A percentile compares a stretch with the other conserved stretches of the same genome.
phyloP scores from a whole-genome alignment of 129 eudicot genomes.

The Flaveria ramosissima region DNA sequence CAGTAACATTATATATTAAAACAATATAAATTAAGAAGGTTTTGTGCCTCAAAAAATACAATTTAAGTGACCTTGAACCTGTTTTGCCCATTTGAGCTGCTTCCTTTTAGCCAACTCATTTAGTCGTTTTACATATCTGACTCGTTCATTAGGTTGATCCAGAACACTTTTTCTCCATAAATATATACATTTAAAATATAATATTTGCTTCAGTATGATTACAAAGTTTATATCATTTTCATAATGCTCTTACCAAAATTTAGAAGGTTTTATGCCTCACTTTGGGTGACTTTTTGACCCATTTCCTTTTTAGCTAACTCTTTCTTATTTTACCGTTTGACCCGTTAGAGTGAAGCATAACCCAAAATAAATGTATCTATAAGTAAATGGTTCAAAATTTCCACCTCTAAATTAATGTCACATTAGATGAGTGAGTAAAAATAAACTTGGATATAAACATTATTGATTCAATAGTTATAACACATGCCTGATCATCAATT shows the following conservation, averaged over 20 bases:
- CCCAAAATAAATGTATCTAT: neutral
- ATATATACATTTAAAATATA: neutral
- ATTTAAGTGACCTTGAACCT: neutral
- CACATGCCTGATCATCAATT: slow-evolving; percentile 76
- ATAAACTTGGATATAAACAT: slow-evolving; percentile 5
- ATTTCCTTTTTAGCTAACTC: neutral
- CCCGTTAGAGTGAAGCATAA: neutral
- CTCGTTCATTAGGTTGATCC: neutral
- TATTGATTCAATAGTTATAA: slow-evolving; percentile 22
- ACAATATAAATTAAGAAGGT: slow-evolving; percentile 22
- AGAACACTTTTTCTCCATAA: neutral
- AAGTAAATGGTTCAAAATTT: slow-evolving; percentile 8
- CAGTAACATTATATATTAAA: neutral
- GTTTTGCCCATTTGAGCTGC: neutral
- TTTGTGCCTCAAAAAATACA: neutral
- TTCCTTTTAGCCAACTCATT: neutral
- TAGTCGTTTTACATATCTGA: neutral
- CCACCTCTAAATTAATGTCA: slow-evolving; percentile 7
- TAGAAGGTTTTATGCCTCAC: slow-evolving; percentile 6
- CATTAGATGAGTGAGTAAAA: neutral
- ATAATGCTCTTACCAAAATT: neutral
- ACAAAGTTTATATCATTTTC: slow-evolving; percentile 2
- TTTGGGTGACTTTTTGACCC: slow-evolving; percentile 11
- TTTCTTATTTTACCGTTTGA: neutral
- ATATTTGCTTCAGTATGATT: neutral